Conservation (phyloP, 208 protist genomes). For the Porcisia hertigi region DNA sequence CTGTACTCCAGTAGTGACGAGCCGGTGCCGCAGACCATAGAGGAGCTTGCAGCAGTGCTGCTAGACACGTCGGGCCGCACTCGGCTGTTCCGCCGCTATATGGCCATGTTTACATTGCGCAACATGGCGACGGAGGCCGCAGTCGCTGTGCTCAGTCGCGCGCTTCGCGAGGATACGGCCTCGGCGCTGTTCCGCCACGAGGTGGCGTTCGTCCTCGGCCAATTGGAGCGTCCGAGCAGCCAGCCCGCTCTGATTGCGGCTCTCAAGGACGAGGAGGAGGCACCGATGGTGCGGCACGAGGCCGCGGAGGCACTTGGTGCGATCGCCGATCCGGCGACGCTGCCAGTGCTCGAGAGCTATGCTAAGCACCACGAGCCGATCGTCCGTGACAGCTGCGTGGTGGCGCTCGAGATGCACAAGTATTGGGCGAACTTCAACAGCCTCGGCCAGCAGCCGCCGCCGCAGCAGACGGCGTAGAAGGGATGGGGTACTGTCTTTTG, state of each 20-base stretch:
- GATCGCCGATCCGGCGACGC: slow-evolving; percentile 83
- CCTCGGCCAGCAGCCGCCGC: slow-evolving; percentile 20
- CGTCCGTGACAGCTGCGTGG: slow-evolving; percentile 83
- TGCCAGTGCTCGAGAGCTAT: slow-evolving; percentile 66
- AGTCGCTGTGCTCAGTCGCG: slow-evolving; percentile 79
- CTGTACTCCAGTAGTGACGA: slow-evolving; percentile 22
- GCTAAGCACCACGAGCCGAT: slow-evolving; percentile 75
- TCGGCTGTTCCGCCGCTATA: slow-evolving; percentile 94
- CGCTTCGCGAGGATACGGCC: slow-evolving; percentile 82
- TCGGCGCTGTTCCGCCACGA: slow-evolving; percentile 97
- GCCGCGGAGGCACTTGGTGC: slow-evolving; percentile 97
- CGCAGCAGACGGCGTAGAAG: slow-evolving; percentile 3
- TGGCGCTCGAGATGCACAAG: slow-evolving; percentile 87
- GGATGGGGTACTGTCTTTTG: not conserved
- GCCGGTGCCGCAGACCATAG: slow-evolving; percentile 42
- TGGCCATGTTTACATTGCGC: slow-evolving; percentile 96
- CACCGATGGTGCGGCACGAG: slow-evolving; percentile 98
- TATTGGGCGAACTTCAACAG: slow-evolving; percentile 86
- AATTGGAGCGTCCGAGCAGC: slow-evolving; percentile 90
- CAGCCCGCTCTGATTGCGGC: slow-evolving; percentile 66
- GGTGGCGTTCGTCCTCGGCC: slow-evolving; percentile 97
- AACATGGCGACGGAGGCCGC: slow-evolving; percentile 79
- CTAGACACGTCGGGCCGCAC: slow-evolving; percentile 64
- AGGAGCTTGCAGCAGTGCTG: slow-evolving; percentile 63
- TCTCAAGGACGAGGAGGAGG: slow-evolving; percentile 85